Evolutionary conservation across 345 rosid species (phyloP).

Genomic region (Aethionema arabicum): DNA sequence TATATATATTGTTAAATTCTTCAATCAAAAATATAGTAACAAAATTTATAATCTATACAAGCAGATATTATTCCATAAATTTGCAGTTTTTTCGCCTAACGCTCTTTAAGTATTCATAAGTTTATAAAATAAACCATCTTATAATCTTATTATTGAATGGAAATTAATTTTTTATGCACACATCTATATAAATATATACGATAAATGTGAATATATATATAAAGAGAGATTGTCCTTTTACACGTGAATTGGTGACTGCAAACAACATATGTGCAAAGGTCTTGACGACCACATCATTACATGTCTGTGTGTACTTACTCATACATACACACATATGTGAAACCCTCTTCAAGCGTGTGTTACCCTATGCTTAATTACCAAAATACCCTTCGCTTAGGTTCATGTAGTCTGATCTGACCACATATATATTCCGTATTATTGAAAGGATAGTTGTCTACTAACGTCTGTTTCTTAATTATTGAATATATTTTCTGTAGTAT

Average conservation of each 20-base stretch:
- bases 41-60: not conserved
- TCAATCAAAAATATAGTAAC: too few species aligned
- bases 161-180: too few species aligned
- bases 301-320: conserved; percentile 13
- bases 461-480: too few species aligned
- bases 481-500: too few species aligned
- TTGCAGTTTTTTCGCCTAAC: too few species aligned
- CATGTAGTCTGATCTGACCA: not conserved
- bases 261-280: conserved; percentile 26
- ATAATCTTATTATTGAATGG: too few species aligned
- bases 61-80: too few species aligned
- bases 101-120: too few species aligned
- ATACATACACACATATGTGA: conserved; percentile 8
- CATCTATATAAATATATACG: not conserved
- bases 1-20: too few species aligned
- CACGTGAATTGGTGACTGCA: conserved; percentile 34
- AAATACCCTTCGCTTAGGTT: conserved; percentile 7
- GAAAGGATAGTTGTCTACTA: too few species aligned
- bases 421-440: too few species aligned
- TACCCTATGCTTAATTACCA: conserved; percentile 19
- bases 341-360: conserved; percentile 20
- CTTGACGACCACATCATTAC: conserved; percentile 40
- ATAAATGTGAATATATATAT: not conserved
- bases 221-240: conserved; percentile 23
- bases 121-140: too few species aligned